Evolutionary conservation across 2,329 filamentous ascomycete genomes (phyloP), one percentile per base, ranked within the genome.

Genomic region (Aphanocladium album): DNA sequence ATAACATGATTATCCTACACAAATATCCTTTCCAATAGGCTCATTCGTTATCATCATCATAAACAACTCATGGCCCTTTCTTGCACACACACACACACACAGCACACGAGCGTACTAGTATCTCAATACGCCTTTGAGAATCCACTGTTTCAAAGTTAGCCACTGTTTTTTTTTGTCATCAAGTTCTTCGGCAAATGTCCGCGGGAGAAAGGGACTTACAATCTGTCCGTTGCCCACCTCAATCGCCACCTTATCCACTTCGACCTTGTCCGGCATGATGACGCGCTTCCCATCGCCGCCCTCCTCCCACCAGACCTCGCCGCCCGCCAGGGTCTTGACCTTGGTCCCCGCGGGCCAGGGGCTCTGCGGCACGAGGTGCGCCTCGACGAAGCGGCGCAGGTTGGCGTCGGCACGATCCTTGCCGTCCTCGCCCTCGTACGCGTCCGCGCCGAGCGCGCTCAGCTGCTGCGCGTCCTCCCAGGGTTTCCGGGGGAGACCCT

Each of bases 191-290:
- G 33, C 33, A 6, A 35, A 35, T 6, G 6, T 6, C 33, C 6
- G 12, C 33, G 33, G 6, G 12, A 12, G 6, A 35, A 35, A 35
- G 33, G 33, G 7, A 76, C 80, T 70, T 71, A 82, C 80, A 66
- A 98, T 82, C 75, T 98, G 90, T 4, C 95, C 95, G 71, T 98
- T 99, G 3, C 85, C 83, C 19, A 96, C 93, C 62, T 85, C 83
- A 66, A 88, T 88, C 2, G 87, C 88, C 56, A 96, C 80, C 61
- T 80, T 86, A 46, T 87, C 83, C 16, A 98, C 89, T 72, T 93
- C 86, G 47, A 97, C 84, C 64, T 86, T 82, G 6, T 89, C 89
- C 0, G 93, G 95, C 79, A 93, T 88, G 30, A 95, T 73, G 71
- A 93, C 85, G 71, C 85, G 77, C 70, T 83, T 88, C 65, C 82